Conservation (phyloP, 179 eudicot genomes). For the Spinacia oleracea region DNA sequence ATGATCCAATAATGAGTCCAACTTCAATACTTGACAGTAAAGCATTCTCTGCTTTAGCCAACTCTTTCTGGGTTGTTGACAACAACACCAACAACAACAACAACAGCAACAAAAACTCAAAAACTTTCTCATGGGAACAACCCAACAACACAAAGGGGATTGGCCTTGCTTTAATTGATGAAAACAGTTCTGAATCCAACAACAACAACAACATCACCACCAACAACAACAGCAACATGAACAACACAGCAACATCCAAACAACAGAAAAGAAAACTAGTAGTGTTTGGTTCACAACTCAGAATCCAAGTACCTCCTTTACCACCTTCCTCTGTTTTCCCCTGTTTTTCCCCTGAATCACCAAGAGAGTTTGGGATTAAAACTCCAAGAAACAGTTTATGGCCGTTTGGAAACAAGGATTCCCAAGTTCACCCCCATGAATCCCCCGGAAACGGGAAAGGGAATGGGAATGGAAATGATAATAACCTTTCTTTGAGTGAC, state of each 20-base stretch:
- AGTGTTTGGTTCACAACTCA: conserved; percentile 65
- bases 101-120: conserved; percentile 16
- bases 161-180: conserved; percentile 67
- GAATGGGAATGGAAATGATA: conserved; percentile 20
- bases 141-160: conserved; percentile 46
- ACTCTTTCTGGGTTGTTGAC: conserved; percentile 40
- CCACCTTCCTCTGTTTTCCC: conserved; percentile 38
- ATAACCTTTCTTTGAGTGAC: conserved; percentile 38
- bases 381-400: conserved; percentile 43
- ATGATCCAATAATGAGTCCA: conserved; percentile 47
- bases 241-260: conserved; percentile 20
- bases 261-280: conserved; percentile 45
- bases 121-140: conserved; percentile 31
- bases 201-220: conserved; percentile 13
- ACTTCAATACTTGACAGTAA: conserved; percentile 62
- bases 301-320: conserved; percentile 54
- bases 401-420: conserved; percentile 19
- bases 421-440: conserved; percentile 31
- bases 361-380: conserved; percentile 71
- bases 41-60: conserved; percentile 41
- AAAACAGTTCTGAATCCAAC: conserved; percentile 9
- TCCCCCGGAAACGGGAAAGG: not conserved
- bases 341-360: conserved; percentile 49
- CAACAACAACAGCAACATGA: conserved; percentile 10
- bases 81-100: conserved; percentile 17